Evolutionary conservation across 805 yeast genomes (phyloP), one percentile per base, ranked within the genome.

Genomic region (Lachancea meyersii): DNA sequence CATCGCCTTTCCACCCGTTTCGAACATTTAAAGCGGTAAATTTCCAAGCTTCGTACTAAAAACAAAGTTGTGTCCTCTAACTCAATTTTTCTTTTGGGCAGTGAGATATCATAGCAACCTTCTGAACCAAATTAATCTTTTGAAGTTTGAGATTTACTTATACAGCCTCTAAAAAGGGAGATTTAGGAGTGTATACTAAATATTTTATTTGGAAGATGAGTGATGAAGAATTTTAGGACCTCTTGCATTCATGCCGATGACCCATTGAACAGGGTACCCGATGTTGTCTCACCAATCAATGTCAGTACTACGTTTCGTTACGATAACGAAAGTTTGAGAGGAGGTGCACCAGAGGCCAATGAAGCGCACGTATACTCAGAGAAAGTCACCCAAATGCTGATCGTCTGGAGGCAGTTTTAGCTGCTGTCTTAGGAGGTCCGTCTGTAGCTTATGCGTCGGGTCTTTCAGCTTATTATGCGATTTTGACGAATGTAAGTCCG

Each of bases 241-340:
- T 59, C 63, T 11, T 57, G 76, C 9, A 72, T 89, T 39, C 96
- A 88, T 56, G 88, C 79, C 0, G 95, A 86, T 48, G 86, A 82
- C 51, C 48, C 53, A 21, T 55, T 69, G 24, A 67, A 71, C 46
- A 65, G 84, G 48, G 84, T 78, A 5, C 55, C 73, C 0, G 89
- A 83, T 53, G 82, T 82, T 19, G 73, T 81, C 1, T 80, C 91
- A 5, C 95, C 97, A 19, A 80, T 89, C 46, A 85, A 84, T 48
- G 81, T 86, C 3, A 63, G 93, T 2, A 83, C 96, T 1, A 89
- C 95, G 1, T 88, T 69, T 61, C 71, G 76, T 42, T 89, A 88
- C 62, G 63, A 75, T 22, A 59, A 69, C 2, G 74, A 84, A 48
- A 66, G 78, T 19, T 68, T 85, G 35, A 55, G 67, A 44, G 63